phyloP scores from a whole-genome alignment of 1,139 yeast genomes.

The Debaryomyces sp. region DNA sequence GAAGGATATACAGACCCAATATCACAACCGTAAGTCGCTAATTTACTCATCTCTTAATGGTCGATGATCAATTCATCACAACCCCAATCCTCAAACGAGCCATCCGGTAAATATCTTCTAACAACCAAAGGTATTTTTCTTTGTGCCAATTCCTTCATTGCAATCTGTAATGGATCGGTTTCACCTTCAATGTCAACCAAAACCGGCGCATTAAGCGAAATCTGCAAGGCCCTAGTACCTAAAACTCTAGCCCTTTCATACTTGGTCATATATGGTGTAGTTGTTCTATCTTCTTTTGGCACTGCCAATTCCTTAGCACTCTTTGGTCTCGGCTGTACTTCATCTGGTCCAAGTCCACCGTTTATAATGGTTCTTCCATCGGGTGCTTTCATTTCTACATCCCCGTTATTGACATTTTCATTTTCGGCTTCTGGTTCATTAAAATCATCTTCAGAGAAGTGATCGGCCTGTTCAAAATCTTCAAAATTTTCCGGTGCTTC shows the following conservation, averaged over 20 bases:
- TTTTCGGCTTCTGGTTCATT: slow-evolving; percentile 45
- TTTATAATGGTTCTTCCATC: slow-evolving; percentile 76
- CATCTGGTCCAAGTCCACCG: slow-evolving; percentile 67
- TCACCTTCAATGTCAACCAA: slow-evolving; percentile 98
- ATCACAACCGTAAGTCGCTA: background rate
- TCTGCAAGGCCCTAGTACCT: slow-evolving; percentile 95
- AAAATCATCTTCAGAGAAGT: slow-evolving; percentile 69
- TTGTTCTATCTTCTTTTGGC: slow-evolving; percentile 83
- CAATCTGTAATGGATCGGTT: slow-evolving; percentile 97
- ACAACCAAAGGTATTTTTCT: slow-evolving; percentile 94
- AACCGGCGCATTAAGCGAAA: slow-evolving; percentile 97
- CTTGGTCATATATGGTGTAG: slow-evolving; percentile 98
- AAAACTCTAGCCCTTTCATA: slow-evolving; percentile 96
- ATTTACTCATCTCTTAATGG: background rate
- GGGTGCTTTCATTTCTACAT: slow-evolving; percentile 58
- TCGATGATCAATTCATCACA: slow-evolving; percentile 96
- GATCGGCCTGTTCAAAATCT: slow-evolving; percentile 76
- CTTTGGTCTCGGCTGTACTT: slow-evolving; percentile 56
- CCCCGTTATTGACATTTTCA: slow-evolving; percentile 35
- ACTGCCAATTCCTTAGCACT: slow-evolving; percentile 83
- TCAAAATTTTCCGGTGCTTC: slow-evolving; percentile 81
- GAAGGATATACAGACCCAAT: background rate
- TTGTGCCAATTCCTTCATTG: slow-evolving; percentile 95
- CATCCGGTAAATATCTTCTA: slow-evolving; percentile 95
- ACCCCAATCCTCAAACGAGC: slow-evolving; percentile 98